These are phyloP conservation scores for Sporothrix schenckii DNA, from an alignment of 2,329 filamentous ascomycete species.

Conservation along the genomic window DNA sequence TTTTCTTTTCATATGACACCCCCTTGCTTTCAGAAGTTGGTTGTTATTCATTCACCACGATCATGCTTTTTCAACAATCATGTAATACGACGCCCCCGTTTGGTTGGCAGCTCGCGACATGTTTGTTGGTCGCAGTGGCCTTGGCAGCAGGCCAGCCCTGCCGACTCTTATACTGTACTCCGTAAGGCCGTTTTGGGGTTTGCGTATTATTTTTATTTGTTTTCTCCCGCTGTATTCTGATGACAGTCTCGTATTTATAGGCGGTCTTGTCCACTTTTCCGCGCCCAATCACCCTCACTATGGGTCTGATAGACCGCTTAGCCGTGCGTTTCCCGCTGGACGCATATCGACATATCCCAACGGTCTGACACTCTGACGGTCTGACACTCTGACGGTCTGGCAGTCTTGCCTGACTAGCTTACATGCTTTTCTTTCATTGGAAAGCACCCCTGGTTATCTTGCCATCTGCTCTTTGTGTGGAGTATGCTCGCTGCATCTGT, in stretches of 20 bases:
- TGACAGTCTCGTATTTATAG: neutral
- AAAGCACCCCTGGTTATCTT: neutral
- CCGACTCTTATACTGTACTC: slow-evolving; percentile 20
- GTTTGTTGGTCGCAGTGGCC: neutral
- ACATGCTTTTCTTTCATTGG: neutral
- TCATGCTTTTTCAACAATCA: slow-evolving; percentile 2
- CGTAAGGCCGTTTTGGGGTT: no score
- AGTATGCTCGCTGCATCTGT: neutral
- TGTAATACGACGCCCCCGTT: slow-evolving; percentile 1
- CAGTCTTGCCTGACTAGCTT: neutral
- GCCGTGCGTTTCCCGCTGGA: neutral
- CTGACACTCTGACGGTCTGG: neutral
- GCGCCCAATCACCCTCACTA: neutral
- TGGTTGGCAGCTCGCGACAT: neutral
- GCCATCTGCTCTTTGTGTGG: neutral
- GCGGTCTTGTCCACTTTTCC: neutral
- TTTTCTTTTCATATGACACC: neutral
- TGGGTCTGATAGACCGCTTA: neutral
- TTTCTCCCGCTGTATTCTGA: neutral
- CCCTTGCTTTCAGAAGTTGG: no score
- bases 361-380: slow-evolving; percentile 21
- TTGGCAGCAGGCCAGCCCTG: slow-evolving; percentile 9
- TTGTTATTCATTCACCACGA: neutral
- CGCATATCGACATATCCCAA: neutral
- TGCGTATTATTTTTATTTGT: neutral